Evolutionary conservation across 495 filamentous ascomycete species (phyloP), one percentile per base, ranked within the genome.

Genomic region (Pseudoneurospora amorphoporcata): DNA sequence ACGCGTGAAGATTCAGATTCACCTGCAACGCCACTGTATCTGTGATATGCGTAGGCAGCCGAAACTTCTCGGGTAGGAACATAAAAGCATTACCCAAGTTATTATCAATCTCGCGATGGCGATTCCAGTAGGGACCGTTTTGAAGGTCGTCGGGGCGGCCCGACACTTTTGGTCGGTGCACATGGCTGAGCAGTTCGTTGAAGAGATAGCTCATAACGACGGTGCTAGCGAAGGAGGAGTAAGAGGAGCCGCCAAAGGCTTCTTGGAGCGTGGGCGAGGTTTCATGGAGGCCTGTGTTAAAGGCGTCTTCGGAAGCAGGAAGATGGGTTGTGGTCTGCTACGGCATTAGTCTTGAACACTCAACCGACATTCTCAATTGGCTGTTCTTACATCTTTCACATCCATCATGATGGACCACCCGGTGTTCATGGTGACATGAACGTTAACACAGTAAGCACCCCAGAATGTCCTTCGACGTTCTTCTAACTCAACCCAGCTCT

Each of bases 391-490:
- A 61, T 85, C 81, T 42, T 77, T 73, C 5, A 76, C 65, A 39
- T 86, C 82, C 68, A 86, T 81, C 35, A 86, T 69, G 38, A 76
- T 77, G 8, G 85, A 82, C 84, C 84, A 87, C 1, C 84, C 84
- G 3, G 84, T 85, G 29, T 82, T 84, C 61, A 85, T 82, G 70
- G 78, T 81, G 23, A 78, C 80, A 68, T 86, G 86, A 23, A 81
- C 78, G 72, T 89, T 86, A 35, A 87, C 81, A 32, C 81, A 81
- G 65, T 86, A 88, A 1, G 83, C 78, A 9, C 79, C 83, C 87
- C 86, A 89, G 71, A 88, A 88, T 5, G 83, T 72, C 10, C 87
- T 73, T 8, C 87, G 79, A 19, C 86, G 81, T 73, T 87, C 86
- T 77, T 89, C 86, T 9, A 84, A 74, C 69, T 88, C 86, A 8